Conservation (phyloP, 2,329 filamentous ascomycete species). For the Phaeosphaeriaceae sp. region DNA sequence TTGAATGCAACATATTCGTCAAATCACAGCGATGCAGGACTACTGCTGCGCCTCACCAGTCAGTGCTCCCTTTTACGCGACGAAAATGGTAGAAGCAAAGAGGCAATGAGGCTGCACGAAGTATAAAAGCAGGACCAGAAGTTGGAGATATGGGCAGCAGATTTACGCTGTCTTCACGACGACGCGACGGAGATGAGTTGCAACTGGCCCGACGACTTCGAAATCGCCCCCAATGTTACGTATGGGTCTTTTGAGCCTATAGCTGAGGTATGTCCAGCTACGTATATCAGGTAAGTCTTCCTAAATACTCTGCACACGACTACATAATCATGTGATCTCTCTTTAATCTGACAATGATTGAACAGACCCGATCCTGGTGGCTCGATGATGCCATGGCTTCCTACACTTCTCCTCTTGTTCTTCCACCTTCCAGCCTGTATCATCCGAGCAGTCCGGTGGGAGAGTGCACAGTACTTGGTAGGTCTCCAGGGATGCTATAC, state of each 20-base stretch:
- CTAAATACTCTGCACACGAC: neutral
- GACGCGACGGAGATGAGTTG: neutral
- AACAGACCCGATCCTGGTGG: neutral
- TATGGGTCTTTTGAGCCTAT: neutral
- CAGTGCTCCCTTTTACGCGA: neutral
- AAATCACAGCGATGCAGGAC: neutral
- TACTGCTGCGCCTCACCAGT: neutral
- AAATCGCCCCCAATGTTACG: neutral
- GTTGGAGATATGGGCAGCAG: neutral
- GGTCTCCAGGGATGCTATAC: neutral
- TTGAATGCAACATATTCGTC: neutral
- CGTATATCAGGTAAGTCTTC: neutral
- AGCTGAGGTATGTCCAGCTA: neutral
- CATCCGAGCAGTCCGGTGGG: conserved; percentile 19
- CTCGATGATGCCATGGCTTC: conserved; percentile 1
- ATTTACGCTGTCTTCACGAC: neutral
- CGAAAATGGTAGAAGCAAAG: neutral
- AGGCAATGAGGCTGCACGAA: neutral
- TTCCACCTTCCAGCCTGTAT: conserved; percentile 17
- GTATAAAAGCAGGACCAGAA: neutral
- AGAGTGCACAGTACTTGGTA: conserved; percentile 18
- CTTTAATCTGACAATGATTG: neutral
- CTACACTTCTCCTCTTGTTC: neutral
- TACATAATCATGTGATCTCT: neutral
- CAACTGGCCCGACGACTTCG: neutral